phyloP scores from a whole-genome alignment of 106 monocot genomes.

The Ottelia alismoides region DNA sequence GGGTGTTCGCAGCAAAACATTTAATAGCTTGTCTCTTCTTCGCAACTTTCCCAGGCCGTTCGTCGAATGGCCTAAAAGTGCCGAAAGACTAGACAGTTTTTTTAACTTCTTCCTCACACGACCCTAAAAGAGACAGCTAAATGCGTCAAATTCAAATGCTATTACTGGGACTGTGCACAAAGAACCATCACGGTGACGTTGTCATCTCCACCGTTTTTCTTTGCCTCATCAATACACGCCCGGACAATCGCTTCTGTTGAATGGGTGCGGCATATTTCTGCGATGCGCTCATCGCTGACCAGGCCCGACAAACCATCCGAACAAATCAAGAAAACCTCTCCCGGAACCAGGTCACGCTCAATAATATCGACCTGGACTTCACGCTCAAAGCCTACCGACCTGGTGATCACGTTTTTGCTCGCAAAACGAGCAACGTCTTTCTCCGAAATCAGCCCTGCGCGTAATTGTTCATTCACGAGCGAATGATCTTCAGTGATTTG shows the following conservation, averaged over 20 bases:
- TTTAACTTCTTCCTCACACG: too few relatives aligned
- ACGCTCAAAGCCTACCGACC: neutral
- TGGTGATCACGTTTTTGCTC: neutral
- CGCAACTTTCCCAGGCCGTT: neutral
- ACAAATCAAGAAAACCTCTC: neutral
- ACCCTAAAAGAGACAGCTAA: too few relatives aligned
- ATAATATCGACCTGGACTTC: neutral
- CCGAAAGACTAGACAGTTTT: too few relatives aligned
- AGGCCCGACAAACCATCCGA: neutral
- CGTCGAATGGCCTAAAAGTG: too few relatives aligned
- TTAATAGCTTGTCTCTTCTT: neutral
- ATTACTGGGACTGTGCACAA: too few relatives aligned
- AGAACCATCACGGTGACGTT: neutral
- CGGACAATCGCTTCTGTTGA: neutral
- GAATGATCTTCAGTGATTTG: neutral
- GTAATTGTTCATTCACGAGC: neutral
- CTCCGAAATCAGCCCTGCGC: neutral
- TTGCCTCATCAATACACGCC: neutral
- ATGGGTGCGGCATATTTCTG: neutral
- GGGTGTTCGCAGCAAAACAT: too few relatives aligned
- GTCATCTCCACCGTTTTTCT: neutral
- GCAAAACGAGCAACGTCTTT: neutral
- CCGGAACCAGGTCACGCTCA: neutral
- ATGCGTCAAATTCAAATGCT: too few relatives aligned
- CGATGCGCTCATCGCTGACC: neutral